A percentile compares a stretch with the other conserved stretches of the same genome.
phyloP scores from a whole-genome alignment of 202 grass and related monocot genomes.

The Setaria viridis region DNA sequence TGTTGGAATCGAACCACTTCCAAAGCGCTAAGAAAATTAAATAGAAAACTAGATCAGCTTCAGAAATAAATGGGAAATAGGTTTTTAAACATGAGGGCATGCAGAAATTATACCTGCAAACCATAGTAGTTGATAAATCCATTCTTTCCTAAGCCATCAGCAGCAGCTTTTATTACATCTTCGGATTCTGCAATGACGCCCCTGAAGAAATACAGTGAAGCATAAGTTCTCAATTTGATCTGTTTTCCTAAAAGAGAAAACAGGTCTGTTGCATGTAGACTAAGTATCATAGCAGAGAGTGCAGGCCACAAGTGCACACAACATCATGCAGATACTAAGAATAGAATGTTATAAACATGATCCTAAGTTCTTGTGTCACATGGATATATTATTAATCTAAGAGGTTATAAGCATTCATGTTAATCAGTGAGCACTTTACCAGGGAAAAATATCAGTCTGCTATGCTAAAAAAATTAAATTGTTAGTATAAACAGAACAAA shows the following conservation, averaged over 20 bases:
- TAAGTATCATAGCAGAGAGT: slow-evolving; percentile 10
- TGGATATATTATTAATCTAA: slow-evolving; percentile 6
- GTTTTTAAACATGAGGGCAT: slow-evolving; percentile 36
- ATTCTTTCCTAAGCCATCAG: slow-evolving; percentile 74
- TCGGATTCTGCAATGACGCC: slow-evolving; percentile 81
- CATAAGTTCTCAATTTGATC: slow-evolving; percentile 44
- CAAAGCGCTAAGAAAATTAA: slow-evolving; percentile 78
- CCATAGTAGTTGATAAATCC: slow-evolving; percentile 99
- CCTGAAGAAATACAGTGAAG: slow-evolving; percentile 60
- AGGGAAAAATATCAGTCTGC: neutral
- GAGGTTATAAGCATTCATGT: neutral
- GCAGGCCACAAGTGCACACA: slow-evolving; percentile 10
- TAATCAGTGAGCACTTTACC: neutral
- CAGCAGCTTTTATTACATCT: slow-evolving; percentile 74
- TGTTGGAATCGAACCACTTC: slow-evolving; percentile 96
- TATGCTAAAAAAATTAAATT: slow-evolving; percentile 2
- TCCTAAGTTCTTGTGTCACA: neutral
- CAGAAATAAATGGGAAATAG: slow-evolving; percentile 31
- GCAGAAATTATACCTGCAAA: slow-evolving; percentile 67
- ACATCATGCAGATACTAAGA: neutral
- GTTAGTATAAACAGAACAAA: slow-evolving; percentile 1
- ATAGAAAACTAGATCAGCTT: slow-evolving; percentile 34
- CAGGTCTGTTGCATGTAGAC: slow-evolving; percentile 12
- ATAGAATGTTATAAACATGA: neutral
- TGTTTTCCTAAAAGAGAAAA: slow-evolving; percentile 34